phyloP scores from a whole-genome alignment of 371 early-diverging fungal species.

The Mucor circinelloides region DNA sequence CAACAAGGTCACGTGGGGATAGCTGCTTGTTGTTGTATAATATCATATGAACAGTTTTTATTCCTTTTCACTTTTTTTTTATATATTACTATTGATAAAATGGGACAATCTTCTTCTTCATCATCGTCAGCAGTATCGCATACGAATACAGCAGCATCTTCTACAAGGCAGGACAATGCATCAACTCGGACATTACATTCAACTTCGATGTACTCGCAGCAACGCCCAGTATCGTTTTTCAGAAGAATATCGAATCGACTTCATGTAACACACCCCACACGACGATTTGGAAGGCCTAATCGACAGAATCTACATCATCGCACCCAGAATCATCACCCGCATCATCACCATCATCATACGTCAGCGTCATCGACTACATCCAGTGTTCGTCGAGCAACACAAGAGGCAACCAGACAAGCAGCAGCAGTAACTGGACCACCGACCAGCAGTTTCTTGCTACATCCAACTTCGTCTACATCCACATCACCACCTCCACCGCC shows the following conservation, averaged over 20 bases:
- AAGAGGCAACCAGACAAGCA: constrained; percentile 23
- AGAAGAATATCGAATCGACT: constrained; percentile 22
- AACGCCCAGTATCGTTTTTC: constrained; percentile 19
- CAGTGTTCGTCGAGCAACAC: constrained; percentile 22
- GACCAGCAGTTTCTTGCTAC: neutral
- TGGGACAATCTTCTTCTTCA: constrained; percentile 10
- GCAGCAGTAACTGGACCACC: constrained; percentile 28
- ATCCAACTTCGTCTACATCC: neutral
- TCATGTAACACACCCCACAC: constrained; percentile 12
- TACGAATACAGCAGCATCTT: neutral
- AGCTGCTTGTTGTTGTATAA: neutral
- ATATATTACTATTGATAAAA: neutral
- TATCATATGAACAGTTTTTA: neutral
- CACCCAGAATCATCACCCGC: too few species aligned
- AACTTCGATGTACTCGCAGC: constrained; percentile 17
- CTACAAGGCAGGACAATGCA: constrained; percentile 24
- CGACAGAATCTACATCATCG: neutral
- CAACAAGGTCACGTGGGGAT: neutral
- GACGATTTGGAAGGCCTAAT: constrained; percentile 7
- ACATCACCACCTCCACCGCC: neutral
- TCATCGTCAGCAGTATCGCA: constrained; percentile 8
- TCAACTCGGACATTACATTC: constrained; percentile 31
- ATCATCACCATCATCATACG: neutral
- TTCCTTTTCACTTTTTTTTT: neutral
- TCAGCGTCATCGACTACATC: constrained; percentile 22